phyloP scores from a whole-genome alignment of 768 basidiomycete genomes.

The Pluteus cervinus region DNA sequence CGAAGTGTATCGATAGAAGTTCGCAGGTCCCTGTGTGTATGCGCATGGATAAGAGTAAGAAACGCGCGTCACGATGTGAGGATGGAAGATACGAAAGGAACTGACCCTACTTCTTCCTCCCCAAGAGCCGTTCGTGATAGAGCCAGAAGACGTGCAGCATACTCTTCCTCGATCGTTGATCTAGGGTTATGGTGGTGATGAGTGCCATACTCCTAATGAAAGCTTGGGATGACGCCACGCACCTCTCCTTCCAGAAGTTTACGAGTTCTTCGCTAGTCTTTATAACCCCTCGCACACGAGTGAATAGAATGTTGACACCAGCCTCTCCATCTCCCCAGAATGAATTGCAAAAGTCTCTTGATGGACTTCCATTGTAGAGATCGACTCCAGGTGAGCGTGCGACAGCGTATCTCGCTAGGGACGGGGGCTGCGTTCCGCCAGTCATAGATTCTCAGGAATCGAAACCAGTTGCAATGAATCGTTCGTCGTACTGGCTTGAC shows the following conservation, averaged over 20 bases:
- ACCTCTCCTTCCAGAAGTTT: constrained; percentile 94
- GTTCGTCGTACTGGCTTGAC: too few species aligned
- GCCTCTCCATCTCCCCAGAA: constrained; percentile 90
- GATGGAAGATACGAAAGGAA: too few species aligned
- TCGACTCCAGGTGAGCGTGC: constrained; percentile 40
- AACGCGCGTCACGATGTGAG: too few species aligned
- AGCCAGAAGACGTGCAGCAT: constrained; percentile 73
- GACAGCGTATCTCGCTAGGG: constrained; percentile 57
- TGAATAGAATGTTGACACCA: constrained; percentile 84
- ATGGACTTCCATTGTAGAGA: constrained; percentile 33
- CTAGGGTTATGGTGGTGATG: constrained; percentile 29
- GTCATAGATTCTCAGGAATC: constrained; percentile 35
- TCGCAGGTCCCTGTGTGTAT: constrained; percentile 77
- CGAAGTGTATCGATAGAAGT: constrained; percentile 75
- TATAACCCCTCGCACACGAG: constrained; percentile 77
- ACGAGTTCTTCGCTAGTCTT: constrained; percentile 86
- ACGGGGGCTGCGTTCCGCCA: constrained; percentile 62
- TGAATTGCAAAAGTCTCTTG: constrained; percentile 85
- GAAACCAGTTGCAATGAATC: background rate
- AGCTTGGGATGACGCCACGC: constrained; percentile 21
- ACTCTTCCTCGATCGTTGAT: constrained; percentile 89
- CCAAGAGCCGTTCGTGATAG: constrained; percentile 77
- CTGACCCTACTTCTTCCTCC: constrained; percentile 89
- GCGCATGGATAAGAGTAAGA: too few species aligned
- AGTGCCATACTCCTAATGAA: background rate